Percentiles rank a stretch among this genome's conserved stretches.
These are phyloP conservation scores for Hawksworthiomyces lignivorus DNA, from an alignment of 2,329 filamentous ascomycete species.

Conservation along the genomic window DNA sequence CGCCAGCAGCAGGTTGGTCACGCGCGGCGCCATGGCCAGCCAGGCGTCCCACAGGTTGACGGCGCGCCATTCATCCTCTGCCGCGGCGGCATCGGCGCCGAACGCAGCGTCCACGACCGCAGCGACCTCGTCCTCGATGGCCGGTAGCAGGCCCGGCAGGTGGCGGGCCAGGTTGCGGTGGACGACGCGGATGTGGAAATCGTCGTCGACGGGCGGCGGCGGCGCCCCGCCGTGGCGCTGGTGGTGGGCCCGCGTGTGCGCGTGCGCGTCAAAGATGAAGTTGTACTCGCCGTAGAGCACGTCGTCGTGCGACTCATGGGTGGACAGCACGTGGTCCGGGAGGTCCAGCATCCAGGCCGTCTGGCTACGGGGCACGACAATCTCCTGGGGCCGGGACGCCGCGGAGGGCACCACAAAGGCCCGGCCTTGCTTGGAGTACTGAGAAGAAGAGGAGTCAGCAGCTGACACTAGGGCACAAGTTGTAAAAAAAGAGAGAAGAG, in stretches of 20 bases:
- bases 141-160: slow-evolving; percentile 29
- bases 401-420: slow-evolving; percentile 36
- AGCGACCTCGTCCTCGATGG: slow-evolving; percentile 33
- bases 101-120: slow-evolving; percentile 28
- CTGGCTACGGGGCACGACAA: slow-evolving; percentile 36
- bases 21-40: slow-evolving; percentile 32
- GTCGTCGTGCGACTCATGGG: slow-evolving; percentile 37
- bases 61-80: slow-evolving; percentile 24
- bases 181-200: slow-evolving; percentile 33
- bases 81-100: slow-evolving; percentile 4
- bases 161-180: slow-evolving; percentile 37
- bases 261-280: slow-evolving; percentile 30
- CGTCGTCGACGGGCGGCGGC: slow-evolving; percentile 17
- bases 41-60: slow-evolving; percentile 39
- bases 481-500: neutral
- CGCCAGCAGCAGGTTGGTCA: slow-evolving; percentile 37
- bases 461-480: neutral
- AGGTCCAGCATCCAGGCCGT: slow-evolving; percentile 39
- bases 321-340: slow-evolving; percentile 35
- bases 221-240: neutral
- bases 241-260: slow-evolving; percentile 8
- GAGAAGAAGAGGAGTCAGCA: neutral
- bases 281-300: slow-evolving; percentile 33
- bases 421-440: slow-evolving; percentile 34
- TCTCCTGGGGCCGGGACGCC: slow-evolving; percentile 32